Percentiles rank a stretch among this genome's conserved stretches.
These are phyloP conservation scores for Limonium bicolor DNA, from an alignment of 148 eudicot genomes.

Conservation along the genomic window DNA sequence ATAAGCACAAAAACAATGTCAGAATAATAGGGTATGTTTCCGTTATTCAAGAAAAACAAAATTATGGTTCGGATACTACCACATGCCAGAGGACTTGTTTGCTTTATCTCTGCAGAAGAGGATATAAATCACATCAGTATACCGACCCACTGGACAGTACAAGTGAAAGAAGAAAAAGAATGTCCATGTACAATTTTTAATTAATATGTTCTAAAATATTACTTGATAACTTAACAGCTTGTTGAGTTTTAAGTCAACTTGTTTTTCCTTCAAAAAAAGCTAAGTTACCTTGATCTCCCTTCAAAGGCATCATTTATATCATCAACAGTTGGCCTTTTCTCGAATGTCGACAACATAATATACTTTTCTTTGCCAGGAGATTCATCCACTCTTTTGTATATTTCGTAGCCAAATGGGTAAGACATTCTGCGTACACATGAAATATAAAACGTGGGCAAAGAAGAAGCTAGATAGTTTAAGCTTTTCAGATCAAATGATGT, in stretches of 20 bases:
- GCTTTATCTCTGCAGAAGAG: neutral
- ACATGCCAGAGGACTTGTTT: constrained; percentile 5
- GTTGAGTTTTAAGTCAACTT: too few relatives aligned
- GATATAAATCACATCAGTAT: neutral
- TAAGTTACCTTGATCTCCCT: constrained; percentile 56
- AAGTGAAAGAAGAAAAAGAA: too few relatives aligned
- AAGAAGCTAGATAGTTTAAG: too few relatives aligned
- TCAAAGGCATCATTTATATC: constrained; percentile 64
- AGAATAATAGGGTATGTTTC: neutral
- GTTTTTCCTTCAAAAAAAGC: constrained; percentile 40
- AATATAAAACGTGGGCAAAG: too few relatives aligned
- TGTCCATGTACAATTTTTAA: too few relatives aligned
- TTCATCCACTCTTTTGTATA: constrained; percentile 84
- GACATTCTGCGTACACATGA: too few relatives aligned
- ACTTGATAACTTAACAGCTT: too few relatives aligned
- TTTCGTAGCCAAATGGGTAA: constrained; percentile 56
- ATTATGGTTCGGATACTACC: constrained; percentile 2
- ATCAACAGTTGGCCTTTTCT: constrained; percentile 43
- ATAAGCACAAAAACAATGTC: neutral
- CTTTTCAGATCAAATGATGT: too few relatives aligned
- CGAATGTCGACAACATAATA: constrained; percentile 44
- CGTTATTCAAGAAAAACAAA: neutral
- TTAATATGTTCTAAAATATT: too few relatives aligned
- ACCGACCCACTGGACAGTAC: too few relatives aligned
- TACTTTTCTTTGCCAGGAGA: constrained; percentile 64